A percentile compares a stretch with the other conserved stretches of the same genome.
phyloP scores from a whole-genome alignment of 1,139 yeast genomes.

The Pichia sp. region DNA sequence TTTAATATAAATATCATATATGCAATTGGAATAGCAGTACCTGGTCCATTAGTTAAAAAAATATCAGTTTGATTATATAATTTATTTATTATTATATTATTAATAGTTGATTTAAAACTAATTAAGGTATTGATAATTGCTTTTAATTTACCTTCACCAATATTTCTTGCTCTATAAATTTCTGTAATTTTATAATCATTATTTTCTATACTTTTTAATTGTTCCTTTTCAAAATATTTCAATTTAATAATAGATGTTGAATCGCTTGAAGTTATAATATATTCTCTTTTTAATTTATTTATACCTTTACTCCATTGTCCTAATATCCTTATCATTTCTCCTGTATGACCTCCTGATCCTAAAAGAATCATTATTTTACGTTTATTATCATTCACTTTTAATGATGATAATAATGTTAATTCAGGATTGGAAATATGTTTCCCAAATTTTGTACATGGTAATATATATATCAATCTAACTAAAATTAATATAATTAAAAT shows the following conservation, averaged over 20 bases:
- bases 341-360: constrained; percentile 94
- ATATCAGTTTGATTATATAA: constrained; percentile 38
- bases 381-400: neutral
- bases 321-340: constrained; percentile 78
- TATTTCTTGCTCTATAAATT: constrained; percentile 70
- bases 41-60: constrained; percentile 86
- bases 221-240: constrained; percentile 34
- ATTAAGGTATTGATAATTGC: constrained; percentile 48
- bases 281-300: constrained; percentile 32
- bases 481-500: neutral
- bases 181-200: constrained; percentile 30
- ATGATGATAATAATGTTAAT: too few relatives aligned
- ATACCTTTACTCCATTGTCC: constrained; percentile 31
- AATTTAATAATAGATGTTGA: constrained; percentile 48
- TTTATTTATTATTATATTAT: constrained; percentile 7
- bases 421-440: neutral
- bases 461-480: constrained; percentile 13
- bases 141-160: constrained; percentile 54
- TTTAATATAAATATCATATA: constrained; percentile 52
- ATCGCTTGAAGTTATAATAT: constrained; percentile 54
- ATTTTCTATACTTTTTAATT: constrained; percentile 11
- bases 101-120: constrained; percentile 34
- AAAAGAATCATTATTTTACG: constrained; percentile 46
- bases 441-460: constrained; percentile 15
- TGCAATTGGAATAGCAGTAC: constrained; percentile 77